Conservation (phyloP, 176 grass and related monocot species). For the Chloris gayana region DNA sequence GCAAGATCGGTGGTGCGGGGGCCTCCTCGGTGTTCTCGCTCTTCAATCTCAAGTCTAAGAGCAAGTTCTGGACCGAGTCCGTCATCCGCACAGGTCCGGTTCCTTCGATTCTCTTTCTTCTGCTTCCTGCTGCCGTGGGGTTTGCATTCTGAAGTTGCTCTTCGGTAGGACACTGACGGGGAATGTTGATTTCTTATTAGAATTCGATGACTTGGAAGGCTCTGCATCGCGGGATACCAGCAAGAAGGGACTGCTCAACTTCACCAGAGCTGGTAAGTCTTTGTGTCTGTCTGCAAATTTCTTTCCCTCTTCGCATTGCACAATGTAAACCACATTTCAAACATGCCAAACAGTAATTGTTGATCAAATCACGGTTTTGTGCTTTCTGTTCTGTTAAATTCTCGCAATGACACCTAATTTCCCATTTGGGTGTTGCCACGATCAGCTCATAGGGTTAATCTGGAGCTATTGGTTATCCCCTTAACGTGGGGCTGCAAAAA, state of each 20-base stretch:
- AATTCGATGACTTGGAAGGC: conserved; percentile 86
- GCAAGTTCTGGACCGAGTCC: conserved; percentile 93
- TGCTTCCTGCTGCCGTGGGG: not conserved
- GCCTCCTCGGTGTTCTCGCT: conserved; percentile 79
- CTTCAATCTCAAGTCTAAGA: conserved; percentile 83
- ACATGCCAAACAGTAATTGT: not conserved
- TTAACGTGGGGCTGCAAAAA: not conserved
- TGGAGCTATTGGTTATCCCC: no score
- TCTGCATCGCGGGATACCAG: conserved; percentile 54
- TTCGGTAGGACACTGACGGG: conserved; percentile 1
- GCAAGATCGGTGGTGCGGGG: conserved; percentile 48
- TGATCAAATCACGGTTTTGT: not conserved
- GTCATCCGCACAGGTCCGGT: conserved; percentile 73
- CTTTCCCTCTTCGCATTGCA: conserved; percentile 7
- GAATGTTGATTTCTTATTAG: conserved; percentile 38
- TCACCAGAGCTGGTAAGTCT: conserved; percentile 78
- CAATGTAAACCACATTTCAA: not conserved
- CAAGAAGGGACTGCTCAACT: conserved; percentile 64
- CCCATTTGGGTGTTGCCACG: not conserved
- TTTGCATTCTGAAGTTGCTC: not conserved
- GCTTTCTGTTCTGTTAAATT: not conserved
- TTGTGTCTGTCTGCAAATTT: not conserved
- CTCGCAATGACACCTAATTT: conserved; percentile 3
- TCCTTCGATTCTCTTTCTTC: not conserved
- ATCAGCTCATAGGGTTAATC: no score